Conservation (phyloP, 2,329 filamentous ascomycete species). For the Leptographium lundbergii region DNA sequence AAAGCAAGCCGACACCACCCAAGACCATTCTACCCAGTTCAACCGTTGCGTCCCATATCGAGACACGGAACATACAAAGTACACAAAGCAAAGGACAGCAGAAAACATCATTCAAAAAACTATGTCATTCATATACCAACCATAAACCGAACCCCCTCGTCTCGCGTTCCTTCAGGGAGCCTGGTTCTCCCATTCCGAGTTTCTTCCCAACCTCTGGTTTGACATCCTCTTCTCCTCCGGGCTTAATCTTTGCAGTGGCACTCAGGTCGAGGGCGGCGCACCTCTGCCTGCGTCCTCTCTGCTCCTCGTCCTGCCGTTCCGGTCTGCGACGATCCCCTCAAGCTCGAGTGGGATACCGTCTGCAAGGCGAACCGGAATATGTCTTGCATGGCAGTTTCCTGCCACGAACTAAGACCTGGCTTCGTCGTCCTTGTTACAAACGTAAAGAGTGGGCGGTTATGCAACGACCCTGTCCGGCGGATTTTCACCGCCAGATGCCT, state of each 20-base stretch:
- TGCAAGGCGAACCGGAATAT: no score
- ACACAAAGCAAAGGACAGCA: neutral
- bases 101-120: neutral
- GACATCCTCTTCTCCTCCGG: neutral
- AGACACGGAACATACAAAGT: neutral
- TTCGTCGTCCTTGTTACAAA: neutral
- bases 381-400: neutral
- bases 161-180: neutral
- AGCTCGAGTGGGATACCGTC: no score
- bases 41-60: neutral
- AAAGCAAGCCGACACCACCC: neutral
- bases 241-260: neutral
- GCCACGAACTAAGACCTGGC: neutral
- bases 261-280: neutral
- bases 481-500: conserved; percentile 66
- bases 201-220: neutral
- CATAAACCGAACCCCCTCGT: neutral
- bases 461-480: neutral
- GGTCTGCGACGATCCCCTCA: no score
- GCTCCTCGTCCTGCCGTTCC: no score
- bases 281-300: no score
- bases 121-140: neutral
- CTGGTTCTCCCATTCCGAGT: neutral
- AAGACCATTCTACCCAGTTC: neutral
- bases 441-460: neutral